These are phyloP conservation scores for Diutina siamensis DNA, from an alignment of 1,139 yeast species.

Conservation along the genomic window DNA sequence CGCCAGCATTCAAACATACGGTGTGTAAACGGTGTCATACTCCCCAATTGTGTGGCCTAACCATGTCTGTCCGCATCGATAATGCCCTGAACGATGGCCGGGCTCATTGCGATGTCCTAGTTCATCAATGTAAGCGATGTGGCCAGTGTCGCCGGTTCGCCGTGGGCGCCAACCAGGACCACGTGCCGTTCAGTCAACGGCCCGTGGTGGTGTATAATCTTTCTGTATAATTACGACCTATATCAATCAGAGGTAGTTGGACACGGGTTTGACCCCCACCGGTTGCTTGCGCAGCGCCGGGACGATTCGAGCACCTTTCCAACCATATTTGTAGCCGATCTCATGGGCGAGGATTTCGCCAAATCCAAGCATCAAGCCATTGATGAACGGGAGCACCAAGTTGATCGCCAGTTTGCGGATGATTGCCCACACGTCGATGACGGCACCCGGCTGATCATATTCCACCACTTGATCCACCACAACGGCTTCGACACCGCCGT, in stretches of 20 bases:
- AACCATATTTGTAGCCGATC: conserved; percentile 67
- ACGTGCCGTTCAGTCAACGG: conserved; percentile 9
- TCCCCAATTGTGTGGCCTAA: conserved; percentile 35
- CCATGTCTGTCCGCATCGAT: conserved; percentile 21
- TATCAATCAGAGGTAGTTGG: too few relatives aligned
- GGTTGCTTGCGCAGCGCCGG: conserved; percentile 14
- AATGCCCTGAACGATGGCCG: conserved; percentile 16
- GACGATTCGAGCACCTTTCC: conserved; percentile 63
- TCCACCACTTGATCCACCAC: neutral
- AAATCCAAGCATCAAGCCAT: conserved; percentile 93
- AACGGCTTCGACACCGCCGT: neutral
- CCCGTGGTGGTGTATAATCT: neutral
- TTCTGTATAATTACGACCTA: neutral
- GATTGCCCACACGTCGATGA: conserved; percentile 20
- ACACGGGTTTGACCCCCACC: too few relatives aligned
- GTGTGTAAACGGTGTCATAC: conserved; percentile 50
- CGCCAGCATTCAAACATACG: conserved; percentile 50
- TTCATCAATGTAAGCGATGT: conserved; percentile 9
- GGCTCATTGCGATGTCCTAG: conserved; percentile 22
- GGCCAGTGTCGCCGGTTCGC: conserved; percentile 9
- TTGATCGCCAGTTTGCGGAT: conserved; percentile 54
- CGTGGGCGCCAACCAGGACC: conserved; percentile 9
- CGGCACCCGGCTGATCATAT: neutral
- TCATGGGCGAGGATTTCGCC: conserved; percentile 96
- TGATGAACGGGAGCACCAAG: conserved; percentile 73